Evolutionary conservation across 257 asterid species (phyloP).

Genomic region (Solanum corneliomulleri): DNA sequence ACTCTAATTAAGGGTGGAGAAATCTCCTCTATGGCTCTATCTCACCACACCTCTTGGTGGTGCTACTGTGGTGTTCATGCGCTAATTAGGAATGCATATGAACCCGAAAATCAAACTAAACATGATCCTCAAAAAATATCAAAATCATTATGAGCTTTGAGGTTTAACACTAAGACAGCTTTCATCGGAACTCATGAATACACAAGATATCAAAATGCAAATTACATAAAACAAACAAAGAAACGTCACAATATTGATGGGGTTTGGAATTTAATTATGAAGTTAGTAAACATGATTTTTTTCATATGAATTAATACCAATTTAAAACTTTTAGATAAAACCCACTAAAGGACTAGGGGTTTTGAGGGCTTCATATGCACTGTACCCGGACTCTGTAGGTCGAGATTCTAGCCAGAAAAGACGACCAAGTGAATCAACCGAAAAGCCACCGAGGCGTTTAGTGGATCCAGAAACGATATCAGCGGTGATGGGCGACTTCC

Average conservation of each 20-base stretch:
- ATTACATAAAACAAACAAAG: no score
- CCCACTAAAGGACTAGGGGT: neutral
- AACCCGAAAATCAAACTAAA: neutral
- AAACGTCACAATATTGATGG: neutral
- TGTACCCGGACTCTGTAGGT: constrained; percentile 78
- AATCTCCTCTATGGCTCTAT: neutral
- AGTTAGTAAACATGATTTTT: neutral
- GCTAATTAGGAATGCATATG: neutral
- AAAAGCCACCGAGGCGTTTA: constrained; percentile 67
- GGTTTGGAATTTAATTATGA: neutral
- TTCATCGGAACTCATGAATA: no score
- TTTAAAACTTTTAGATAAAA: neutral
- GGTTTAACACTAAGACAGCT: neutral
- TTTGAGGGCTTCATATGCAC: constrained; percentile 7
- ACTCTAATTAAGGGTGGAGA: neutral
- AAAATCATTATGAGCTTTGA: neutral
- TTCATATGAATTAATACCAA: neutral
- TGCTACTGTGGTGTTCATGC: neutral
- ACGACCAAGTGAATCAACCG: constrained; percentile 46
- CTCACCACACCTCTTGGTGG: neutral
- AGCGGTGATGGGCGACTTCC: constrained; percentile 93
- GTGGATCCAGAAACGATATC: constrained; percentile 69
- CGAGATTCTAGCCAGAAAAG: constrained; percentile 82
- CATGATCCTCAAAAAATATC: neutral
- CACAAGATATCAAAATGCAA: no score